Evolutionary conservation across 176 grass and related monocot genomes (phyloP).

Genomic region (Areca catechu): DNA sequence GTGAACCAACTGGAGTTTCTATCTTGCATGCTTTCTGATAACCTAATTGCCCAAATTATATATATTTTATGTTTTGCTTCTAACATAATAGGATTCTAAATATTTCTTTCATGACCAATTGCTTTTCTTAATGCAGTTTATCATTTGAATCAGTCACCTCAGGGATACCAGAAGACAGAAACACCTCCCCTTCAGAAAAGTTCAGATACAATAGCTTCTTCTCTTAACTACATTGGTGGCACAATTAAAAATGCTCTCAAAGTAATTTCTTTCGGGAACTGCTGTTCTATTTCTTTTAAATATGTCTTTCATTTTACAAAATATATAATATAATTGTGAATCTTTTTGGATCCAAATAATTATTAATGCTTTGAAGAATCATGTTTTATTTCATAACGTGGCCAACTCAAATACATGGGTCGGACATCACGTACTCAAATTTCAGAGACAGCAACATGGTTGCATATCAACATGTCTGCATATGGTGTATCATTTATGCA

Average conservation of each 20-base stretch:
- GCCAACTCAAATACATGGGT: no score
- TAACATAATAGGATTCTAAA: background rate
- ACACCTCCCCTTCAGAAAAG: constrained; percentile 72
- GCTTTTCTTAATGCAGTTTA: constrained; percentile 24
- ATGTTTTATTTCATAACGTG: no score
- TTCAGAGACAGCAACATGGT: no score
- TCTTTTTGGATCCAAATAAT: background rate
- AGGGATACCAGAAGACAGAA: constrained; percentile 46
- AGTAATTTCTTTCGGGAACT: constrained; percentile 32
- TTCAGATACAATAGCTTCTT: constrained; percentile 71
- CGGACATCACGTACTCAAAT: no score
- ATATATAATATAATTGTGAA: background rate
- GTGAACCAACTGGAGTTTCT: no score
- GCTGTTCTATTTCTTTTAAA: background rate
- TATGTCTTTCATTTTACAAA: background rate
- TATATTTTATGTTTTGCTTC: background rate
- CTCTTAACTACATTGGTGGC: constrained; percentile 78
- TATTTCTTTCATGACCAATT: constrained; percentile 5
- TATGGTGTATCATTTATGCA: no score
- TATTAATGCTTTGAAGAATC: background rate
- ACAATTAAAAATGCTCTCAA: constrained; percentile 86
- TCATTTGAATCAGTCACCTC: constrained; percentile 24
- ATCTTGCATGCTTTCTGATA: no score
- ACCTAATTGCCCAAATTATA: no score
- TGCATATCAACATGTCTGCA: no score